Percentiles rank a stretch among this genome's conserved stretches.
Evolutionary conservation across 352 stramenopile species (phyloP).

Genomic region (Globisporangium nodosum): DNA sequence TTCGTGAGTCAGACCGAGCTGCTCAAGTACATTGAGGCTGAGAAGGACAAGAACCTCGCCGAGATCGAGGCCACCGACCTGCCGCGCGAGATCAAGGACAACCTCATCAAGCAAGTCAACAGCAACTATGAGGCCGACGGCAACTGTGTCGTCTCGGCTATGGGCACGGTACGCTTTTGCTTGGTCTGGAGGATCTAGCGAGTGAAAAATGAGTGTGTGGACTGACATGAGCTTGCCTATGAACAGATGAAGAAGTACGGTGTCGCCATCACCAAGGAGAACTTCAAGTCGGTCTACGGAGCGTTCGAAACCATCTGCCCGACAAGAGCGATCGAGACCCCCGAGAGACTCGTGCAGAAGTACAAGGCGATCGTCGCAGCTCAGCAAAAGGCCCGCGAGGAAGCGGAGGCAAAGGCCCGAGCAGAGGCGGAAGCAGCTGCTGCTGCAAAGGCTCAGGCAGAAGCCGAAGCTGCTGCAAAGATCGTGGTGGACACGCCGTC

Average conservation of each 20-base stretch:
- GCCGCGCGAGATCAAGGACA: slow-evolving; percentile 27
- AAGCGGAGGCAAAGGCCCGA: too few species aligned
- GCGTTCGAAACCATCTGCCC: slow-evolving; percentile 21
- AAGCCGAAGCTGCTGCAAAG: neutral
- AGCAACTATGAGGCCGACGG: slow-evolving; percentile 32
- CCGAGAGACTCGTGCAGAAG: slow-evolving; percentile 25
- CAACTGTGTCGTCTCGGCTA: slow-evolving; percentile 29
- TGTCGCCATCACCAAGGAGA: slow-evolving; percentile 8
- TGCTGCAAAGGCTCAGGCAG: neutral
- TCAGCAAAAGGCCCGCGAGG: too few species aligned
- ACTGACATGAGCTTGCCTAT: neutral
- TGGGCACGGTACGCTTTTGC: slow-evolving; percentile 26
- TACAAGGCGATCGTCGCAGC: slow-evolving; percentile 9
- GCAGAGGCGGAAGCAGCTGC: neutral
- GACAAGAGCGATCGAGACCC: slow-evolving; percentile 14
- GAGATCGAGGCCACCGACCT: slow-evolving; percentile 25
- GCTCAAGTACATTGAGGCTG: slow-evolving; percentile 22
- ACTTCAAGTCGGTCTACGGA: slow-evolving; percentile 17
- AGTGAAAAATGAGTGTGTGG: neutral
- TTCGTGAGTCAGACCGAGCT: slow-evolving; percentile 33
- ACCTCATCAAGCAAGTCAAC: slow-evolving; percentile 30
- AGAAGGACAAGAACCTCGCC: slow-evolving; percentile 17
- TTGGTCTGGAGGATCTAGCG: neutral
- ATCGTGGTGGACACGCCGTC: slow-evolving; percentile 5
- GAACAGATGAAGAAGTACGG: slow-evolving; percentile 8